These are phyloP conservation scores for Ogataea chonburiensis DNA, from an alignment of 805 yeast species.

Conservation along the genomic window DNA sequence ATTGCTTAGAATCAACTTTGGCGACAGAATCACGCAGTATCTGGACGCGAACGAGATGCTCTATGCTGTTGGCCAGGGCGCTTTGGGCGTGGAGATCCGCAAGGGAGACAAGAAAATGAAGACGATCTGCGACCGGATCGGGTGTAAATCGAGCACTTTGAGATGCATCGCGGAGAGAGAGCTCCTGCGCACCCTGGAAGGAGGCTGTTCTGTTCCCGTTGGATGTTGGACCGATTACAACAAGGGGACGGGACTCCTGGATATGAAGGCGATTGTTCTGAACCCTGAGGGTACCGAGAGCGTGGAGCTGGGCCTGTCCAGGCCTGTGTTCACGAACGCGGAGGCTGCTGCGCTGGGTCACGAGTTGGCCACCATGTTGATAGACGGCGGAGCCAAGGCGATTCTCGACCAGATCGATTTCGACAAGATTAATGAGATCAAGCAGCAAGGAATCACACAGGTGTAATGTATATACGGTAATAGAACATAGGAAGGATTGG, in stretches of 20 bases:
- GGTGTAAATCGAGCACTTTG: slow-evolving; percentile 62
- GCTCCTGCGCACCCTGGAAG: slow-evolving; percentile 84
- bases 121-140: slow-evolving; percentile 60
- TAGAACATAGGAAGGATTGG: slow-evolving; percentile 7
- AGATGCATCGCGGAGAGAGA: slow-evolving; percentile 89
- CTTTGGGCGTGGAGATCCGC: slow-evolving; percentile 88
- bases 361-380: slow-evolving; percentile 63
- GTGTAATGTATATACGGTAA: slow-evolving; percentile 9
- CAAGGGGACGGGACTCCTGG: slow-evolving; percentile 42
- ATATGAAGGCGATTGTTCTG: slow-evolving; percentile 71
- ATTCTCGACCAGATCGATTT: slow-evolving; percentile 80
- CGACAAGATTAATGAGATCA: slow-evolving; percentile 52
- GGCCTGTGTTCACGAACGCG: slow-evolving; percentile 37
- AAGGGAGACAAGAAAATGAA: slow-evolving; percentile 59
- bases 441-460: slow-evolving; percentile 33
- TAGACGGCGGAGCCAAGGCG: slow-evolving; percentile 74
- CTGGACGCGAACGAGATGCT: slow-evolving; percentile 79
- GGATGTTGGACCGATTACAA: slow-evolving; percentile 71
- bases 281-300: slow-evolving; percentile 75
- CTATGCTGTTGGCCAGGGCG: slow-evolving; percentile 99
- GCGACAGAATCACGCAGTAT: slow-evolving; percentile 69
- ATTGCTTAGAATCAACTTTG: slow-evolving; percentile 66
- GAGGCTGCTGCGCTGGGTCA: slow-evolving; percentile 76
- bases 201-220: slow-evolving; percentile 97
- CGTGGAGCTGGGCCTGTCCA: slow-evolving; percentile 55